Base-by-base conservation (phyloP, 1,284 basidiomycete species). In the Chalciporus sp. region DNA sequence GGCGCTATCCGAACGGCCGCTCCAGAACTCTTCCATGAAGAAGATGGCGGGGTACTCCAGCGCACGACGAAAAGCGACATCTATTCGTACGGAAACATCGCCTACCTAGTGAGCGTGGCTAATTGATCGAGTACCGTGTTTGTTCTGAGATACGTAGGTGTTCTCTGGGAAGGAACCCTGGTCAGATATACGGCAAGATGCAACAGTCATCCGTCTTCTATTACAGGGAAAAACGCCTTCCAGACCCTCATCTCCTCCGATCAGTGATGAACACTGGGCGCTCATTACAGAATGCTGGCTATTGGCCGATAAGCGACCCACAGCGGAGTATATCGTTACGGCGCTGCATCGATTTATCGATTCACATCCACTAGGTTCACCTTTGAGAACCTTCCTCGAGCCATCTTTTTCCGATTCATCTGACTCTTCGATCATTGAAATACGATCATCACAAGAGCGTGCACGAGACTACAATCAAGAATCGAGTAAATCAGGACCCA, bases 71-170 rank as follows among this genome's bases (percentile, higher is more conserved):
- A 52, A 20, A 46, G 47, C 17, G 63, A 64, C 17, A 52, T 62
- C 11, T 62, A 51, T 54, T 62, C 64, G 3, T 60, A 59, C 4
- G 61, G 61, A 31, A 58, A 56, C 14, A 54, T 62, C 6, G 63
- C 51, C 8, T 40, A 59, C 7, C 39, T 56, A 31, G 61, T 59
- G 28, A 42, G 63, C 41, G 7, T 7, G 27, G 11, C 7, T 14
- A 6, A 14, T 31, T 12, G 12, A 14, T 33, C 31, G n/a, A 6
- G 11, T 4, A 29, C n/a, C n/a, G 11, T 6, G 3, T 17, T 26
- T 0, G 10, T 19, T 42, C 14, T 10, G 8, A 7, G 9, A 16
- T 45, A 23, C 31, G 28, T 35, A 62, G 61, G 57, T 64, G 12
- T 41, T 62, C 14, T 65, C 60, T 12, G 58, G 60, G 11, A 48